These are phyloP conservation scores for Hypoxylon subgilvum DNA, from an alignment of 495 filamentous ascomycete species.

Conservation along the genomic window DNA sequence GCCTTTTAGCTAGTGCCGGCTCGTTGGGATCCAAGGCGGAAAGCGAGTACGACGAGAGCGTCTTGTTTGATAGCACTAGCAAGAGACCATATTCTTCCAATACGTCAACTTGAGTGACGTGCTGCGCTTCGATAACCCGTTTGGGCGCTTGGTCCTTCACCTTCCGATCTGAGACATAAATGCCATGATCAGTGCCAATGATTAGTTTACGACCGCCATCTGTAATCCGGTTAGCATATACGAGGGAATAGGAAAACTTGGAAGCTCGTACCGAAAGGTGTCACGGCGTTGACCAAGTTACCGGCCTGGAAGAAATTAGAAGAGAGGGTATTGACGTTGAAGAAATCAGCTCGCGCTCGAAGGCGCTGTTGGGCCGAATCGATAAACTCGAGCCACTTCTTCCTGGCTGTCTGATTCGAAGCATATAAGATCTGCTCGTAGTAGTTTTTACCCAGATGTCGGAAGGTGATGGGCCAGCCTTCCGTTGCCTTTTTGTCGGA, in stretches of 20 bases:
- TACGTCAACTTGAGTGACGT: slow-evolving; percentile 94
- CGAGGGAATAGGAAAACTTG: neutral
- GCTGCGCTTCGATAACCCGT: slow-evolving; percentile 81
- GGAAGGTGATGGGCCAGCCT: slow-evolving; percentile 95
- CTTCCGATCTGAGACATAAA: slow-evolving; percentile 88
- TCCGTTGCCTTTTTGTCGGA: slow-evolving; percentile 65
- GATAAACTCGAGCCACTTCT: slow-evolving; percentile 96
- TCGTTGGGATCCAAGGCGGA: slow-evolving; percentile 83
- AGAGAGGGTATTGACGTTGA: slow-evolving; percentile 85
- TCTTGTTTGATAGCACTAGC: slow-evolving; percentile 91
- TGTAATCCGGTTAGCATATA: slow-evolving; percentile 44
- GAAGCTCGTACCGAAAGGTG: slow-evolving; percentile 76
- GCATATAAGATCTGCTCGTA: slow-evolving; percentile 94
- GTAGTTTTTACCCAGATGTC: slow-evolving; percentile 93
- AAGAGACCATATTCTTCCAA: slow-evolving; percentile 92
- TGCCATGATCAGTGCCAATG: slow-evolving; percentile 89
- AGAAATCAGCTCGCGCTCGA: slow-evolving; percentile 86
- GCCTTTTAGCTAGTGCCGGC: slow-evolving; percentile 75
- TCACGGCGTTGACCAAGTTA: slow-evolving; percentile 90
- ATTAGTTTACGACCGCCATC: slow-evolving; percentile 96
- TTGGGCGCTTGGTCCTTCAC: slow-evolving; percentile 78
- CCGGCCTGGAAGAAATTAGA: slow-evolving; percentile 79
- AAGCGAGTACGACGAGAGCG: slow-evolving; percentile 82
- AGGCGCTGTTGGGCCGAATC: slow-evolving; percentile 87
- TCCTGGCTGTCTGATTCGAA: slow-evolving; percentile 74